Evolutionary conservation across 1,139 yeast genomes (phyloP).

Genomic region (Pichia sp.): DNA sequence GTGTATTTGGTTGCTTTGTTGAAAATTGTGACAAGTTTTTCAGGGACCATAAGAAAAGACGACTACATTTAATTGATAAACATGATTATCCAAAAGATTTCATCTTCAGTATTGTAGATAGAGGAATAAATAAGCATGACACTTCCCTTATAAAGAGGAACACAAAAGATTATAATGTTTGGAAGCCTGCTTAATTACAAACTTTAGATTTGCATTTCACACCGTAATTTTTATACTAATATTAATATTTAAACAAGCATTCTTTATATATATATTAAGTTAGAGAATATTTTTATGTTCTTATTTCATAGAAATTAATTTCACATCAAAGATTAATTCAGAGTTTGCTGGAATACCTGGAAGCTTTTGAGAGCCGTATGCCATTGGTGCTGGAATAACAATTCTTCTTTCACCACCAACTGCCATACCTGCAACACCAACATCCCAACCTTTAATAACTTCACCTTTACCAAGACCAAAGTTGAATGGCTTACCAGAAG

Average conservation of each 20-base stretch:
- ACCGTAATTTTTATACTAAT: neutral
- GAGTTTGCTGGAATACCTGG: conserved; percentile 98
- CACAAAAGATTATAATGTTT: conserved; percentile 12
- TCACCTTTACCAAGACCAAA: conserved; percentile 95
- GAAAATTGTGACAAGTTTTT: conserved; percentile 33
- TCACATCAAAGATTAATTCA: conserved; percentile 91
- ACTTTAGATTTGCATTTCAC: neutral
- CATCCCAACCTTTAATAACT: conserved; percentile 97
- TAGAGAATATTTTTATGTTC: neutral
- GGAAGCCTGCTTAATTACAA: conserved; percentile 15
- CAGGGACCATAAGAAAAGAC: conserved; percentile 34
- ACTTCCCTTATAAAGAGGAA: conserved; percentile 22
- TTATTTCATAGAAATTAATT: conserved; percentile 83
- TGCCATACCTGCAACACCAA: conserved; percentile 98
- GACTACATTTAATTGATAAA: conserved; percentile 41
- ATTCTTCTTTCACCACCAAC: conserved; percentile 99
- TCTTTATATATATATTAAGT: neutral
- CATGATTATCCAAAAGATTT: conserved; percentile 45
- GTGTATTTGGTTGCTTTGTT: conserved; percentile 38
- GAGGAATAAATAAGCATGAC: conserved; percentile 25
- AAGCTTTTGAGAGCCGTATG: conserved; percentile 86
- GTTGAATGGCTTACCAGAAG: conserved; percentile 90
- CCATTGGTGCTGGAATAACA: conserved; percentile 91
- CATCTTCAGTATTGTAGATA: conserved; percentile 35
- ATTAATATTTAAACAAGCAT: neutral